Evolutionary conservation across 2,329 filamentous ascomycete genomes (phyloP).

Genomic region (Cytospora piceicola): DNA sequence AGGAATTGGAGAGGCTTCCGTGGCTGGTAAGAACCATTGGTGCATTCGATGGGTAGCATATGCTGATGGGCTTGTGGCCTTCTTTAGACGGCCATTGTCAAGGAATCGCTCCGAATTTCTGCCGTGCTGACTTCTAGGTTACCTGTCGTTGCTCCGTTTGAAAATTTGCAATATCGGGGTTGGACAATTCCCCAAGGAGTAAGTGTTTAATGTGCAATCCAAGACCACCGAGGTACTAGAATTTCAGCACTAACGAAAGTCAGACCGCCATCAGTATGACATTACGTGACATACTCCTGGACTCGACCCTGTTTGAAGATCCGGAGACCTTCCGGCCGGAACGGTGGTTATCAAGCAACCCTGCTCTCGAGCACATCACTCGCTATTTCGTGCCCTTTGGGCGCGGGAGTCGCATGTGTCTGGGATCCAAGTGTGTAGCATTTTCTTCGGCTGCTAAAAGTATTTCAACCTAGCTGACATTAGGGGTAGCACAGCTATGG

Average conservation of each 20-base stretch:
- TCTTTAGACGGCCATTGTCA: too few relatives aligned
- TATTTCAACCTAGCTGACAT: too few relatives aligned
- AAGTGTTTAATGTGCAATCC: too few relatives aligned
- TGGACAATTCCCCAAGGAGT: conserved; percentile 1
- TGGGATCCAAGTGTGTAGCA: background rate
- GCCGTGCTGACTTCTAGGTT: too few relatives aligned
- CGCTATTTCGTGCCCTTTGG: conserved; percentile 12
- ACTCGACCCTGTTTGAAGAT: background rate
- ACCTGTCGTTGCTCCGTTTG: too few relatives aligned
- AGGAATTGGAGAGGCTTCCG: conserved; percentile 1
- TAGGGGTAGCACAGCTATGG: background rate
- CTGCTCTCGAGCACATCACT: background rate
- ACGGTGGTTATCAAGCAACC: conserved; percentile 3
- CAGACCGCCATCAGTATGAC: background rate
- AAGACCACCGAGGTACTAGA: too few relatives aligned
- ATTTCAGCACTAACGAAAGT: too few relatives aligned
- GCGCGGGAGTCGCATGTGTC: background rate
- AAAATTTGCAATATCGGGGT: background rate
- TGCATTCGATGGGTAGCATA: too few relatives aligned
- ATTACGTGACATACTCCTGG: background rate
- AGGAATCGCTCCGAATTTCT: too few relatives aligned
- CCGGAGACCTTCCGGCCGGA: background rate
- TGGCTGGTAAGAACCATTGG: background rate
- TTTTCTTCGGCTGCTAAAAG: too few relatives aligned
- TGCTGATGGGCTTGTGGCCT: too few relatives aligned